These are phyloP conservation scores for Balamuthia mandrillaris DNA, from an alignment of 208 protist species.

Conservation along the genomic window DNA sequence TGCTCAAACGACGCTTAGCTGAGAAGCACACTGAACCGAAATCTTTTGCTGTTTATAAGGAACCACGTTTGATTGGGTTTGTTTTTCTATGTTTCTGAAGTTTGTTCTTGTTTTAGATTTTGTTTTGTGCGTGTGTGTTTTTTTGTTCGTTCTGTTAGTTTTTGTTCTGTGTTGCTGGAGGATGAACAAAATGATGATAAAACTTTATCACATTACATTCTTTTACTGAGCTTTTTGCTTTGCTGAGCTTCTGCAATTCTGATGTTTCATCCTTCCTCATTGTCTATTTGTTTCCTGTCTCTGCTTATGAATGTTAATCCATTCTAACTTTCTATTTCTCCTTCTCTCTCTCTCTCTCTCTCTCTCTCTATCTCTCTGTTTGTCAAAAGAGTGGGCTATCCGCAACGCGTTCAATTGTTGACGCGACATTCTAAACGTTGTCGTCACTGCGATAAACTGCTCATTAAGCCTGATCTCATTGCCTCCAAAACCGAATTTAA, in stretches of 20 bases:
- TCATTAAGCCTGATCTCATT: constrained; percentile 31
- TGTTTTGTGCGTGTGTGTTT: no score
- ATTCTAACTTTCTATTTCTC: background rate
- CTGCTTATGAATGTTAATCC: background rate
- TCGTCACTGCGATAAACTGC: constrained; percentile 2
- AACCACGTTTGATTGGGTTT: background rate
- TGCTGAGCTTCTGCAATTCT: background rate
- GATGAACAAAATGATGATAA: no score
- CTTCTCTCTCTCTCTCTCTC: background rate
- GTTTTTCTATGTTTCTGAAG: background rate
- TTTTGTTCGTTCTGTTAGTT: no score
- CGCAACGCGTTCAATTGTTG: background rate
- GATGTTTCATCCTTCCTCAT: background rate
- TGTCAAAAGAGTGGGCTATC: background rate
- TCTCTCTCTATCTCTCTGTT: background rate
- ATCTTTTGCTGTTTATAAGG: background rate
- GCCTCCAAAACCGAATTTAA: constrained; percentile 32
- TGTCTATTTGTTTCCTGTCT: background rate
- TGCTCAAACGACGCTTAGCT: no score
- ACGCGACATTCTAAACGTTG: constrained; percentile 10
- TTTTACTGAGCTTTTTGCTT: no score
- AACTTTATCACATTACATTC: background rate
- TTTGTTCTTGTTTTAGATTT: no score
- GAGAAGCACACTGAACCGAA: background rate
- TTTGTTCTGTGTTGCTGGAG: no score